These are phyloP conservation scores for Mayamaea pseudoterrestris DNA, from an alignment of 108 stramenopile species.

Conservation along the genomic window DNA sequence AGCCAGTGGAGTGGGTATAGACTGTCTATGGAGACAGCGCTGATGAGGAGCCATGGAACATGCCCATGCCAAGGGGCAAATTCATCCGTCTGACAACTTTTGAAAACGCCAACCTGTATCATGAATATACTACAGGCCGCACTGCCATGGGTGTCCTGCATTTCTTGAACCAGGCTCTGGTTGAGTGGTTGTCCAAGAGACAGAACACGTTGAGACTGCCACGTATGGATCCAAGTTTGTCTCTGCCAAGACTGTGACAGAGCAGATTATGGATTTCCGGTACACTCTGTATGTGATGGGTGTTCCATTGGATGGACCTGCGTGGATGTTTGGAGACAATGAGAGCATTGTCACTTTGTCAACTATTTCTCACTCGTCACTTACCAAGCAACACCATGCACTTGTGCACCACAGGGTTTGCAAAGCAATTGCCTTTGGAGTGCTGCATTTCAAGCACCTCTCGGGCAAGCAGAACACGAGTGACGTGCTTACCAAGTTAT, in stretches of 20 bases:
- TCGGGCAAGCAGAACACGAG: slow-evolving; percentile 5
- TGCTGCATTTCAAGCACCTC: not conserved
- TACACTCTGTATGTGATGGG: slow-evolving; percentile 15
- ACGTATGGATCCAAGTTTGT: slow-evolving; percentile 16
- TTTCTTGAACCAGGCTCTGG: slow-evolving; percentile 15
- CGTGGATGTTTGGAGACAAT: slow-evolving; percentile 28
- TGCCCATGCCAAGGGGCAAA: slow-evolving; percentile 15
- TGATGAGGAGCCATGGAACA: slow-evolving; percentile 7
- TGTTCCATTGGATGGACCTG: slow-evolving; percentile 13
- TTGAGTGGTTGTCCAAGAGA: slow-evolving; percentile 16
- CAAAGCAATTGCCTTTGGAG: slow-evolving; percentile 9
- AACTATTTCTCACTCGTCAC: not conserved
- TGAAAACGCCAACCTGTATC: slow-evolving; percentile 22
- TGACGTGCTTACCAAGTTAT: slow-evolving; percentile 14
- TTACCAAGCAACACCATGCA: slow-evolving; percentile 11
- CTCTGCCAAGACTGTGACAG: slow-evolving; percentile 10
- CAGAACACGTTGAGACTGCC: slow-evolving; percentile 21
- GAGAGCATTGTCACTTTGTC: not conserved
- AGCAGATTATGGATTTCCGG: slow-evolving; percentile 9
- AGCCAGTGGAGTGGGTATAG: not conserved
- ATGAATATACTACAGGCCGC: slow-evolving; percentile 8
- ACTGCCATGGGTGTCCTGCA: slow-evolving; percentile 16
- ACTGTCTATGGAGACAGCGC: slow-evolving; percentile 7
- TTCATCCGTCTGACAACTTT: slow-evolving; percentile 7
- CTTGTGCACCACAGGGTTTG: slow-evolving; percentile 11